These are phyloP conservation scores for Pelagomonas calceolata DNA, from an alignment of 108 stramenopile species.

Conservation along the genomic window DNA sequence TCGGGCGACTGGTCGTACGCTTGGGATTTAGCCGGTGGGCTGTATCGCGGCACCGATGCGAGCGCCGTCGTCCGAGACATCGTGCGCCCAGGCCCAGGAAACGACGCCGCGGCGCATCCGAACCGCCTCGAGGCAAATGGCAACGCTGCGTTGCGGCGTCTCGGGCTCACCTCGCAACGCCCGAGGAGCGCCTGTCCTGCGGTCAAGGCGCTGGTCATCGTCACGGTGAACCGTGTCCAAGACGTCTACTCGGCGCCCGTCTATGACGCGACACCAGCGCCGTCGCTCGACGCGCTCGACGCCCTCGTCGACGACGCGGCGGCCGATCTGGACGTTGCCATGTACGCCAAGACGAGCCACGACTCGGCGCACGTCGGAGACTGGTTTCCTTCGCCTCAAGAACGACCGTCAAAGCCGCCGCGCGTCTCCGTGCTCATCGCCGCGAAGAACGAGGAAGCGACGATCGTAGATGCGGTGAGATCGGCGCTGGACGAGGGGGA, in stretches of 20 bases:
- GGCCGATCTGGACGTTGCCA: slow-evolving; percentile 14
- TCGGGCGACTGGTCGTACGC: slow-evolving; percentile 33
- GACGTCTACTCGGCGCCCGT: slow-evolving; percentile 32
- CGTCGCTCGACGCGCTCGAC: background rate
- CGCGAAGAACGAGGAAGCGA: background rate
- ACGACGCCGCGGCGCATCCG: slow-evolving; percentile 16
- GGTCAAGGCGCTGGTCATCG: slow-evolving; percentile 22
- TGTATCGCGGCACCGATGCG: slow-evolving; percentile 24
- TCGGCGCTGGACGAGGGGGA: background rate
- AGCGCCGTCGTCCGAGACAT: slow-evolving; percentile 12
- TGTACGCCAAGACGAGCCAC: slow-evolving; percentile 22
- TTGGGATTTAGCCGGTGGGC: slow-evolving; percentile 35
- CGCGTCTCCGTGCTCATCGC: background rate
- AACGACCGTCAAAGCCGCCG: background rate
- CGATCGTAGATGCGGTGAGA: background rate
- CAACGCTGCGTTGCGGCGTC: slow-evolving; percentile 8
- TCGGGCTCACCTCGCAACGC: background rate
- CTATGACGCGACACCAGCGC: background rate
- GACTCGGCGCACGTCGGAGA: slow-evolving; percentile 36
- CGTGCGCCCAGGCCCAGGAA: slow-evolving; percentile 1
- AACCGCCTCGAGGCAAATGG: slow-evolving; percentile 30
- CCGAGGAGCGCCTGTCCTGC: slow-evolving; percentile 13
- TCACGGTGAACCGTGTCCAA: slow-evolving; percentile 40
- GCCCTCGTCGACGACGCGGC: slow-evolving; percentile 6
- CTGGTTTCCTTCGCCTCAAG: no score